Evolutionary conservation across 2,329 filamentous ascomycete species (phyloP).

Genomic region (Emergomyces pasteurianus): DNA sequence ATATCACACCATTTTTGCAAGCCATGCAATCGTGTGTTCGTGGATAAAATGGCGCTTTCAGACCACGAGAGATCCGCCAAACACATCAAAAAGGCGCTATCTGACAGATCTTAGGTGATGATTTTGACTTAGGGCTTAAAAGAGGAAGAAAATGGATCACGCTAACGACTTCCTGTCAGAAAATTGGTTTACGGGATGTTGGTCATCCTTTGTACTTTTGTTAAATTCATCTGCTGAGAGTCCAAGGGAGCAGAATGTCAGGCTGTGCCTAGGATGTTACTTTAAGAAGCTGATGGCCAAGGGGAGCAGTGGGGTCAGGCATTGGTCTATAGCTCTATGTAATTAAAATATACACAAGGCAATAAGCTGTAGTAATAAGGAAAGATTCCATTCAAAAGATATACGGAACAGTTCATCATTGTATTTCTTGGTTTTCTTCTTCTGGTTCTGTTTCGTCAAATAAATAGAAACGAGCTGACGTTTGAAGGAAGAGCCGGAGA

Average conservation of each 20-base stretch:
- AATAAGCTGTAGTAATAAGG: background rate
- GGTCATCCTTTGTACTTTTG: background rate
- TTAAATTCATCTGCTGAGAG: background rate
- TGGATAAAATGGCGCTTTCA: constrained; percentile 2
- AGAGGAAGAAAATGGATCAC: too few species aligned
- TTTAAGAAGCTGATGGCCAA: background rate
- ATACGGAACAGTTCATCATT: background rate
- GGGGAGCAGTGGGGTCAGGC: background rate
- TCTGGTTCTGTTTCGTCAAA: too few species aligned
- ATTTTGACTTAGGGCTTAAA: background rate
- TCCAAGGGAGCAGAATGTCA: background rate
- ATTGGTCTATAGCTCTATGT: background rate
- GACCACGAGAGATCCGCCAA: constrained; percentile 1
- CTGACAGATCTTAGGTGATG: background rate
- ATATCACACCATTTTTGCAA: constrained; percentile 8
- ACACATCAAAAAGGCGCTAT: background rate
- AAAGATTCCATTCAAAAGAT: background rate
- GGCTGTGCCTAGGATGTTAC: background rate
- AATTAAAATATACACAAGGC: background rate
- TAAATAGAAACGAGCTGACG: too few species aligned
- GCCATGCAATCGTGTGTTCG: constrained; percentile 7
- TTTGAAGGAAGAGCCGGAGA: background rate
- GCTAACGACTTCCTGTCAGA: background rate
- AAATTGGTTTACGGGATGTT: background rate
- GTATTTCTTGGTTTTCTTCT: background rate